Base-by-base conservation (phyloP, 1,139 yeast genomes). In the Magnusiomyces suaveolens region DNA sequence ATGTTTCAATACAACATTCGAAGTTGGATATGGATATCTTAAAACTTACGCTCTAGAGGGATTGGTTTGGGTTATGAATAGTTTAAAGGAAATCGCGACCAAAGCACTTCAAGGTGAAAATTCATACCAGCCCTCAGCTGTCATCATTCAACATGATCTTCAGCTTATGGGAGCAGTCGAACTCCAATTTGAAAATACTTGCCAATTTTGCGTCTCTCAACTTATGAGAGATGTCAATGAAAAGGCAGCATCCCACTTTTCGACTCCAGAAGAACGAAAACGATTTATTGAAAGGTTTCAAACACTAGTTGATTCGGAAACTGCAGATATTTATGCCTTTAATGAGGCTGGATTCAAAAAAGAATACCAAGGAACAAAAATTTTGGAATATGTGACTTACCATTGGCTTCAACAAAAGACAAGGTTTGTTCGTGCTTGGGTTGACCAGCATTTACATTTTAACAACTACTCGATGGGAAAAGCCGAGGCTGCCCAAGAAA, bases 361-460 rank as follows among this genome's bases (percentile, higher is more conserved):
- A 14, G 52, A 51, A 24, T 55, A 53, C 29, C 51, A 50, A 36
- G 41, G 51, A n/a, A 48, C 52, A n/a, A 32, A 46, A 36, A 51
- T 53, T 16, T 46, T 55, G 23, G 56, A 51, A 8, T 55, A 39
- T 44, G 56, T 55, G 14, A 53, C 46, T 14, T 41, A 53, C 39
- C 50, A 53, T 46, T 55, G 57, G 57, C 46, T 55, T 4, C 43
- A 43, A n/a, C 54, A 55, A 29, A 55, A 55, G 47, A 55, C 56
- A 3, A 51, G 52, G 38, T 55, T 55, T 53, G 57, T 55, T 24
- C 56, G 57, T 10, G 57, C 56, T 2, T 55, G 56, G 55, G 57
- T 50, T 10, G 57, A 55, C 23, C 55, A 55, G 21, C 57, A 55
- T 39, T 36, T 53, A 38, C 55, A 55, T 29, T 55, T 55, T 48